phyloP scores from a whole-genome alignment of 2,329 filamentous ascomycete genomes.

The Colletotrichum sp. region DNA sequence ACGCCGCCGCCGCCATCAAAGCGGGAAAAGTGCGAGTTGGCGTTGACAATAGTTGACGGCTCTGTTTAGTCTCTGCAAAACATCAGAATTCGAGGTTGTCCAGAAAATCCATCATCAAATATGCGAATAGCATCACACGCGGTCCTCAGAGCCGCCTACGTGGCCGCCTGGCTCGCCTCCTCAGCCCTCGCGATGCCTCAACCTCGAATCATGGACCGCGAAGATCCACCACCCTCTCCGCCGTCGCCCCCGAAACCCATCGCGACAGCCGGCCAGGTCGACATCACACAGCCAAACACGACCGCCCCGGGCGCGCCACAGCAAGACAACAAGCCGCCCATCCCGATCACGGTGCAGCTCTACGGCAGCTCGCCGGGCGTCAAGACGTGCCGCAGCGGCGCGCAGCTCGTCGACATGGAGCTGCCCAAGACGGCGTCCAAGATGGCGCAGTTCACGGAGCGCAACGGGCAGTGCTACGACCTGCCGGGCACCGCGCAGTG shows the following conservation, averaged over 20 bases:
- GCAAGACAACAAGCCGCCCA: background rate
- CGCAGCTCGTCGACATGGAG: background rate
- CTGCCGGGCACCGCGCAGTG: conserved; percentile 10
- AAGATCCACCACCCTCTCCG: background rate
- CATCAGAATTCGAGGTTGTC: background rate
- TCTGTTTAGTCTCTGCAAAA: background rate
- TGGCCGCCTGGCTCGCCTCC: conserved; percentile 1
- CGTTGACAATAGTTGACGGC: background rate
- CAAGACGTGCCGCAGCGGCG: conserved; percentile 13
- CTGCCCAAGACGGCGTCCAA: conserved; percentile 6
- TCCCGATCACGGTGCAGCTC: conserved; percentile 13
- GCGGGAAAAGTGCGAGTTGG: background rate
- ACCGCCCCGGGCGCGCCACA: background rate
- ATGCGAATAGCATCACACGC: conserved; percentile 8
- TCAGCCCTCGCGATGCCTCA: background rate
- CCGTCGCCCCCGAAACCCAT: background rate
- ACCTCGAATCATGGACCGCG: conserved; percentile 6
- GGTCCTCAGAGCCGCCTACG: background rate
- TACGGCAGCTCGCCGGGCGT: conserved; percentile 9
- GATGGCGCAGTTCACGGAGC: background rate
- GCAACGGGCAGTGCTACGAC: conserved; percentile 16
- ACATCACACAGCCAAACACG: background rate
- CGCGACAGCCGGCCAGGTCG: conserved; percentile 9
- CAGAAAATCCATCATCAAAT: background rate
- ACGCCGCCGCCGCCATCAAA: background rate